Percentiles rank a stretch among this genome's conserved stretches.
Evolutionary conservation across 306 rosid genomes (phyloP).

Genomic region (Fragaria ananassa): DNA sequence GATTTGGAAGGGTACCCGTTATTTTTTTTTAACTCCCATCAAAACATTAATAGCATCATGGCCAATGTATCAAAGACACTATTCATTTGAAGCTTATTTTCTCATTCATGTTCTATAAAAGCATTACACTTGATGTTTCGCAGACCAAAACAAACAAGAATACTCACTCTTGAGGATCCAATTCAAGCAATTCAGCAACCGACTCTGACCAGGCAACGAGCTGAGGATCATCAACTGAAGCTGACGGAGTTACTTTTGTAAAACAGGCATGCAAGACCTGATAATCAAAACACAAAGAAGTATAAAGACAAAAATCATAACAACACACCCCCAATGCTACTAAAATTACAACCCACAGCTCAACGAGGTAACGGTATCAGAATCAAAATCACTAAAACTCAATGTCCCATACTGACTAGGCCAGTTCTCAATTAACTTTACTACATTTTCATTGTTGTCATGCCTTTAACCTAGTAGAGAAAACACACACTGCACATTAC

Average conservation of each 20-base stretch:
- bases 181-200: constrained; percentile 69
- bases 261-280: constrained; percentile 94
- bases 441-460: not conserved
- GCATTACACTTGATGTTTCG: not conserved
- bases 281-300: not conserved
- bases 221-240: constrained; percentile 72
- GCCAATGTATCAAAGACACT: not conserved
- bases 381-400: not conserved
- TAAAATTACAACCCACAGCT: not conserved
- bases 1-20: not conserved
- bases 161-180: constrained; percentile 80
- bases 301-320: not conserved
- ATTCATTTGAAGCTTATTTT: not conserved
- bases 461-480: not conserved
- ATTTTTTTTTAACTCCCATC: constrained; percentile 4
- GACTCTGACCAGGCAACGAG: constrained; percentile 80
- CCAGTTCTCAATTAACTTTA: not conserved
- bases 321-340: not conserved
- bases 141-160: constrained; percentile 12
- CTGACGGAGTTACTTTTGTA: constrained; percentile 71
- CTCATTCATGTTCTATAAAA: constrained; percentile 1
- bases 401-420: not conserved
- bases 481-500: not conserved
- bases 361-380: not conserved
- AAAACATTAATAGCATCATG: not conserved